Evolutionary conservation across 257 asterid species (phyloP).

Genomic region (Capsicum rhomboideum): DNA sequence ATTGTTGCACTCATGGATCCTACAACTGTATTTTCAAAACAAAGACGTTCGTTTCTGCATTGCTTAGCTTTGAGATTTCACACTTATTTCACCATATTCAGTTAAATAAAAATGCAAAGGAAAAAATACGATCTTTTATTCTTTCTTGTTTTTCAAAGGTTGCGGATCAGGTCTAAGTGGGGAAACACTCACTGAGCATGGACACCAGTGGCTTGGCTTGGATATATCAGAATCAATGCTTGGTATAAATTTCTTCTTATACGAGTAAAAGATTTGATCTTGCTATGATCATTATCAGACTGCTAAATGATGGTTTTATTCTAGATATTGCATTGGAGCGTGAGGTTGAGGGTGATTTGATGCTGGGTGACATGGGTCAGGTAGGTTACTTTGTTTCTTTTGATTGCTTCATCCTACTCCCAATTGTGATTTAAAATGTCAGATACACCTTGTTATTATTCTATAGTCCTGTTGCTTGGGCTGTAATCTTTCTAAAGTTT

Average conservation of each 20-base stretch:
- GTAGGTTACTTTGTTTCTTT: slow-evolving; percentile 13
- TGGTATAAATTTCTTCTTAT: slow-evolving; percentile 10
- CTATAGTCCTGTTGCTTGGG: neutral
- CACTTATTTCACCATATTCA: neutral
- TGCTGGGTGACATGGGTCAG: slow-evolving; percentile 79
- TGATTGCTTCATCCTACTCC: too few relatives aligned
- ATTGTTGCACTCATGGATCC: neutral
- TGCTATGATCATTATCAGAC: neutral
- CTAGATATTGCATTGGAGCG: slow-evolving; percentile 84
- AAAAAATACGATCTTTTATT: neutral
- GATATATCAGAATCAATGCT: slow-evolving; percentile 95
- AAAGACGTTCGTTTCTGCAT: neutral
- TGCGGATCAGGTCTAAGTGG: slow-evolving; percentile 99
- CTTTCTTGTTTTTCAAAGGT: slow-evolving; percentile 33
- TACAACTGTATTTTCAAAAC: neutral
- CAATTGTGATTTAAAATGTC: too few relatives aligned
- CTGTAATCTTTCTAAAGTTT: neutral
- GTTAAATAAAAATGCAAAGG: neutral
- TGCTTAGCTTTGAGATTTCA: neutral
- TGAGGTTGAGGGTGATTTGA: slow-evolving; percentile 85
- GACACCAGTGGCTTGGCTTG: slow-evolving; percentile 35
- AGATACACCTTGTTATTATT: neutral
- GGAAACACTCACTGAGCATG: slow-evolving; percentile 63
- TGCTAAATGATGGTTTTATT: neutral
- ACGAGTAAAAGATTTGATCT: neutral